Conservation (phyloP, 306 rosid species). For the Cicer bijugum region DNA sequence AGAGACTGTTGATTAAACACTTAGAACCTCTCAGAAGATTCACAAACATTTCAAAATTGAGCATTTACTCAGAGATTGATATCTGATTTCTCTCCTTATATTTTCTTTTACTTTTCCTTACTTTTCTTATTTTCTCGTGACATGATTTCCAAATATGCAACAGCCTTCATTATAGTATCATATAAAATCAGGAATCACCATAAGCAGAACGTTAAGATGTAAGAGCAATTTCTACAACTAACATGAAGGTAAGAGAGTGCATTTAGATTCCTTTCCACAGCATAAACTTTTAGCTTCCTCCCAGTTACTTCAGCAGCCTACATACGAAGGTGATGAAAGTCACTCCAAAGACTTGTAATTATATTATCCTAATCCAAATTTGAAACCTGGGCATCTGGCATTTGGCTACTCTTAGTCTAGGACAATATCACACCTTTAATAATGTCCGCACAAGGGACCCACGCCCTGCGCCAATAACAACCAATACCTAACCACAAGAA, state of each 20-base stretch:
- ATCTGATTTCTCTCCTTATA: neutral
- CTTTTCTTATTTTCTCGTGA: neutral
- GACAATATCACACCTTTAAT: slow-evolving; percentile 56
- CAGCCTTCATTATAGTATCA: neutral
- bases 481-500: slow-evolving; percentile 16
- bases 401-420: too few relatives aligned
- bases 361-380: neutral
- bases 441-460: slow-evolving; percentile 82
- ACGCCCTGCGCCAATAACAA: slow-evolving; percentile 71
- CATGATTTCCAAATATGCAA: neutral
- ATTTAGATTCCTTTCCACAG: slow-evolving; percentile 81
- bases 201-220: neutral
- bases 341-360: neutral
- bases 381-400: too few relatives aligned
- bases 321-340: slow-evolving; percentile 36
- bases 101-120: neutral
- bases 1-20: neutral
- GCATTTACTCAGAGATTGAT: neutral
- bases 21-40: neutral
- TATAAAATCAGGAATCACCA: slow-evolving; percentile 5
- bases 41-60: neutral
- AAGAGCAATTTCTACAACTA: neutral
- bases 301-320: slow-evolving; percentile 82
- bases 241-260: slow-evolving; percentile 59
- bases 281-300: slow-evolving; percentile 65